Conservation (phyloP, 169 alveolate genomes). For the Eimeria maxima region DNA sequence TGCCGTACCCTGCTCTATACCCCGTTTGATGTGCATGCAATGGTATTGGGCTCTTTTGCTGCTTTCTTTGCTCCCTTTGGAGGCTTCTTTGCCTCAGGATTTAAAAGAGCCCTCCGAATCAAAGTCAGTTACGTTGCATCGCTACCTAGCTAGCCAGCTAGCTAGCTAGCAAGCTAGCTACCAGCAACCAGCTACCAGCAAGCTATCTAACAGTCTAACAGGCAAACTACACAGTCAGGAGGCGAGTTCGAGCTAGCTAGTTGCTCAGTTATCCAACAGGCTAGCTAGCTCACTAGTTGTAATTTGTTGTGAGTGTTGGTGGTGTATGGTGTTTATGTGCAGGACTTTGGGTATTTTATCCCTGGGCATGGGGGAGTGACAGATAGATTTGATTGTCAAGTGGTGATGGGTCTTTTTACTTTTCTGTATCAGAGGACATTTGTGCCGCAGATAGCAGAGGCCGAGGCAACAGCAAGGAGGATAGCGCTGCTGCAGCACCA, state of each 20-base stretch:
- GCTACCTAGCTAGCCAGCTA: conserved; percentile 8
- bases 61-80: conserved; percentile 99
- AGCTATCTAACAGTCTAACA: too few species aligned
- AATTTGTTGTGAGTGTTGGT: too few species aligned
- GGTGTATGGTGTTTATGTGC: neutral
- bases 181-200: too few species aligned
- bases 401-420: conserved; percentile 85
- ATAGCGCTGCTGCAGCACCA: conserved; percentile 15
- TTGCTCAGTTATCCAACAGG: too few species aligned
- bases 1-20: conserved; percentile 74
- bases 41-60: conserved; percentile 97
- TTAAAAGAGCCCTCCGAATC: conserved; percentile 98
- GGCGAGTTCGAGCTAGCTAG: too few species aligned
- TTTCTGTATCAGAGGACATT: conserved; percentile 81
- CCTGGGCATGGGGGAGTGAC: conserved; percentile 99
- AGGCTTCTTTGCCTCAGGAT: conserved; percentile 99
- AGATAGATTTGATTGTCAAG: conserved; percentile 99
- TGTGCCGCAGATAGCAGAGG: conserved; percentile 53
- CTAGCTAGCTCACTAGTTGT: too few species aligned
- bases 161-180: too few species aligned
- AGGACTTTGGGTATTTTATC: conserved; percentile 98
- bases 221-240: too few species aligned
- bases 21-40: conserved; percentile 93
- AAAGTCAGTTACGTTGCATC: conserved; percentile 84
- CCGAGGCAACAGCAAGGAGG: conserved; percentile 15